A percentile compares a stretch with the other conserved stretches of the same genome.
phyloP scores from a whole-genome alignment of 1,284 basidiomycete species.

The Leccinum holopus region DNA sequence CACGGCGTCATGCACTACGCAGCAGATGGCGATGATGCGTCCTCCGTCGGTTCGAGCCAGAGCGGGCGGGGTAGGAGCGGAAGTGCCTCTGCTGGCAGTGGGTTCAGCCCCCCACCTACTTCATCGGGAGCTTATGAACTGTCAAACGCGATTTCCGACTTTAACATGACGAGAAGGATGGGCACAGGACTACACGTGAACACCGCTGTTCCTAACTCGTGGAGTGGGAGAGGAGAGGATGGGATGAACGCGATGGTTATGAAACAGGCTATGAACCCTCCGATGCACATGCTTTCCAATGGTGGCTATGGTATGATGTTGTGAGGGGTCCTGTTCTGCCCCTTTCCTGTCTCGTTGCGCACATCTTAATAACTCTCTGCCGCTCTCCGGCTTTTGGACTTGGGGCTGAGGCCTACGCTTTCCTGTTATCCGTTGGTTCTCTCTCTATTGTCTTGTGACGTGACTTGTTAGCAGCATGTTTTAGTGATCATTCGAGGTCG shows the following conservation, averaged over 20 bases:
- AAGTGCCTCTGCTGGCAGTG: slow-evolving; percentile 39
- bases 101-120: slow-evolving; percentile 36
- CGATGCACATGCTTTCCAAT: slow-evolving; percentile 40
- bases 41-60: slow-evolving; percentile 40
- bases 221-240: slow-evolving; percentile 34
- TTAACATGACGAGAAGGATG: slow-evolving; percentile 26
- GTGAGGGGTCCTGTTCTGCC: slow-evolving; percentile 27
- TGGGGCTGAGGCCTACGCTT: slow-evolving; percentile 13
- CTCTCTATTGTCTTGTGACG: slow-evolving; percentile 8
- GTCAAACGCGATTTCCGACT: slow-evolving; percentile 30
- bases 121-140: slow-evolving; percentile 39
- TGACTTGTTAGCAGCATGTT: slow-evolving; percentile 16
- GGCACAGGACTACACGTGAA: slow-evolving; percentile 27
- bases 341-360: slow-evolving; percentile 9
- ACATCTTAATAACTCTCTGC: slow-evolving; percentile 11
- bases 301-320: slow-evolving; percentile 42
- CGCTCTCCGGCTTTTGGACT: slow-evolving; percentile 14
- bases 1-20: slow-evolving; percentile 28
- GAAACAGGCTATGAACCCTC: slow-evolving; percentile 32
- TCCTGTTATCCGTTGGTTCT: slow-evolving; percentile 15
- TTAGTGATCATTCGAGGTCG: slow-evolving; percentile 4
- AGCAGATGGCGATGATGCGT: slow-evolving; percentile 42
- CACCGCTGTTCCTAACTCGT: slow-evolving; percentile 23
- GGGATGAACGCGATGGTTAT: slow-evolving; percentile 37
- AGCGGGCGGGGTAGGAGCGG: slow-evolving; percentile 40